phyloP scores from a whole-genome alignment of 345 rosid species.

The Limnanthes douglasii region DNA sequence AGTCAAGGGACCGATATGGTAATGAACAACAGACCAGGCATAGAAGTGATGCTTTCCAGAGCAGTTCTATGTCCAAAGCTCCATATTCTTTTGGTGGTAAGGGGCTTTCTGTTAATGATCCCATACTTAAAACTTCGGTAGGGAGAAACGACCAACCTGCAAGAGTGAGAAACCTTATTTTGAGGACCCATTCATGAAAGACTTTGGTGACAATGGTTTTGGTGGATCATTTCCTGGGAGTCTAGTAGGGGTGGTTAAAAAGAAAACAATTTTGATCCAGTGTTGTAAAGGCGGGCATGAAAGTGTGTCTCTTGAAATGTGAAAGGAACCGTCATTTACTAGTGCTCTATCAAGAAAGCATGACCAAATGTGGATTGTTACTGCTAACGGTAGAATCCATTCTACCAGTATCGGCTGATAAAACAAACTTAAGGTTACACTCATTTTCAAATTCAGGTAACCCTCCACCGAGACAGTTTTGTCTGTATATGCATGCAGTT shows the following conservation, averaged over 20 bases:
- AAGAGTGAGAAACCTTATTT: constrained; percentile 58
- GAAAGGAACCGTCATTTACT: too few species aligned
- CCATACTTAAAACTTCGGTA: constrained; percentile 30
- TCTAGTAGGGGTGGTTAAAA: constrained; percentile 56
- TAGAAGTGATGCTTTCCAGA: constrained; percentile 23
- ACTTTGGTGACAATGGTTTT: constrained; percentile 34
- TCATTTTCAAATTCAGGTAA: too few species aligned
- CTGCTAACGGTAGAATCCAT: too few species aligned
- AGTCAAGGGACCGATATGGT: constrained; percentile 27
- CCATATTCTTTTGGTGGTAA: constrained; percentile 30
- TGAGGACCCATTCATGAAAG: constrained; percentile 54
- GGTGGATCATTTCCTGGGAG: constrained; percentile 72
- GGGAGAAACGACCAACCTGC: constrained; percentile 42
- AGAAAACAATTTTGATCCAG: too few species aligned
- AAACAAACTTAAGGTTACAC: too few species aligned
- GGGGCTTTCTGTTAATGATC: constrained; percentile 28
- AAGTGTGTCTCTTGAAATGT: too few species aligned
- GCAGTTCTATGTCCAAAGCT: constrained; percentile 22
- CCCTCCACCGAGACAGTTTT: too few species aligned
- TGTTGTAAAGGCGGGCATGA: too few species aligned
- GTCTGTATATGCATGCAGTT: too few species aligned
- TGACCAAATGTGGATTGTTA: too few species aligned
- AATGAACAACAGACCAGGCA: constrained; percentile 34
- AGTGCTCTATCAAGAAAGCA: too few species aligned
- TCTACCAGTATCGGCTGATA: too few species aligned